These are phyloP conservation scores for Pyricularia grisea DNA, from an alignment of 2,329 filamentous ascomycete genomes.

Conservation along the genomic window DNA sequence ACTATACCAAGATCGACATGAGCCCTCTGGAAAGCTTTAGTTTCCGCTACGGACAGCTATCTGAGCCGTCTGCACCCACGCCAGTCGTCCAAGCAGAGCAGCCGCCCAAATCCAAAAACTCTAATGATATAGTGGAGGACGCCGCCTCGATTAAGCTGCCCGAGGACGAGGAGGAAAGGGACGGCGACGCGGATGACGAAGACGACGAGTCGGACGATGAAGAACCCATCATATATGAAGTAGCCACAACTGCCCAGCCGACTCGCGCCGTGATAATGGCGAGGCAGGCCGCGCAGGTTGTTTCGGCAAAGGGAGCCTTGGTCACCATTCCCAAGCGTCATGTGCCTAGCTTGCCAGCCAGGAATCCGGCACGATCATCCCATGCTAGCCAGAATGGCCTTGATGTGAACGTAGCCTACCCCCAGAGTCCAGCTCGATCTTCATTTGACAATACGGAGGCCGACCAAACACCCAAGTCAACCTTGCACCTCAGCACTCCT, in stretches of 20 bases:
- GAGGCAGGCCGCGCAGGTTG: slow-evolving; percentile 57
- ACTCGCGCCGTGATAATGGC: slow-evolving; percentile 49
- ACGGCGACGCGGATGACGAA: slow-evolving; percentile 31
- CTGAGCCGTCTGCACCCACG: background rate
- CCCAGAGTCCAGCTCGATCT: slow-evolving; percentile 41
- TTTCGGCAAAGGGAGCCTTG: slow-evolving; percentile 65
- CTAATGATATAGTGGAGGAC: slow-evolving; percentile 10
- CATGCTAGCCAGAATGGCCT: slow-evolving; percentile 45
- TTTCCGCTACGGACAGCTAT: slow-evolving; percentile 8
- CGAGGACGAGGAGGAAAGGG: slow-evolving; percentile 21
- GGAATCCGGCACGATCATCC: slow-evolving; percentile 61
- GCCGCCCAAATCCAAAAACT: slow-evolving; percentile 11
- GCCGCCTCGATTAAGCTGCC: slow-evolving; percentile 17
- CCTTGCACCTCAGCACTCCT: background rate
- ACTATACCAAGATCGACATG: slow-evolving; percentile 50
- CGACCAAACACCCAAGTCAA: background rate
- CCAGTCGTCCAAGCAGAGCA: background rate
- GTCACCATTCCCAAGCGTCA: slow-evolving; percentile 77
- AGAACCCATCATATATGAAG: slow-evolving; percentile 61
- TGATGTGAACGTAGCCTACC: slow-evolving; percentile 42
- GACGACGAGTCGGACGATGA: slow-evolving; percentile 44
- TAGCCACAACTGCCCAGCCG: slow-evolving; percentile 47
- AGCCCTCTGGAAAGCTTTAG: slow-evolving; percentile 37
- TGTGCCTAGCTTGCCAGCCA: slow-evolving; percentile 66
- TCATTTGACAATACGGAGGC: slow-evolving; percentile 27